phyloP scores from a whole-genome alignment of 768 basidiomycete species.

The Coprinopsis strossmayeri region DNA sequence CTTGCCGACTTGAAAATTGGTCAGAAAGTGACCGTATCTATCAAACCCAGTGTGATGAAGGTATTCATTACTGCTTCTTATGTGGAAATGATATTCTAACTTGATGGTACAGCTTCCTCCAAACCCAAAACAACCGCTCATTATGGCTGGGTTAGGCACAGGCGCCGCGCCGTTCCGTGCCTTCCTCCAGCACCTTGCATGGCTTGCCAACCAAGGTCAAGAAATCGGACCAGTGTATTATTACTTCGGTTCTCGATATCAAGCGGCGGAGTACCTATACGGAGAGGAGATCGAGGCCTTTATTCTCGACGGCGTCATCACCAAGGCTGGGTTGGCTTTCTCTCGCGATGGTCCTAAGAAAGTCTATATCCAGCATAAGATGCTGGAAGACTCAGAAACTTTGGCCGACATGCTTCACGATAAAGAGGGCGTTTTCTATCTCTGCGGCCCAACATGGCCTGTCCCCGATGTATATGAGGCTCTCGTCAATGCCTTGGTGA shows the following conservation, averaged over 20 bases:
- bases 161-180: conserved; percentile 99
- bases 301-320: conserved; percentile 76
- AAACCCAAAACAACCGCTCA: conserved; percentile 79
- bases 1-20: conserved; percentile 78
- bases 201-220: conserved; percentile 66
- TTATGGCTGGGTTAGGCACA: conserved; percentile 98
- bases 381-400: conserved; percentile 80
- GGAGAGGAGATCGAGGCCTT: conserved; percentile 96
- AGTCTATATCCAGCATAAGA: conserved; percentile 98
- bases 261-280: conserved; percentile 94
- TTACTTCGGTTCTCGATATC: conserved; percentile 97
- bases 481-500: conserved; percentile 72
- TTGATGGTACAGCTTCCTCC: conserved; percentile 62
- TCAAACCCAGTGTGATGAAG: conserved; percentile 99
- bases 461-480: conserved; percentile 97
- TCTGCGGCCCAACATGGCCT: conserved; percentile 99
- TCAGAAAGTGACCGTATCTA: conserved; percentile 92
- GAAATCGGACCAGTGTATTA: conserved; percentile 91
- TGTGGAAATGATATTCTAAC: conserved; percentile 10
- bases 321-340: conserved; percentile 91
- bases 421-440: conserved; percentile 81
- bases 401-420: conserved; percentile 72
- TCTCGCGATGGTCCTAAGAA: conserved; percentile 90
- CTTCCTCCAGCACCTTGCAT: conserved; percentile 93
- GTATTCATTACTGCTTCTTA: conserved; percentile 31